Evolutionary conservation across 2,329 filamentous ascomycete species (phyloP).

Genomic region (Coleophoma crateriformis): DNA sequence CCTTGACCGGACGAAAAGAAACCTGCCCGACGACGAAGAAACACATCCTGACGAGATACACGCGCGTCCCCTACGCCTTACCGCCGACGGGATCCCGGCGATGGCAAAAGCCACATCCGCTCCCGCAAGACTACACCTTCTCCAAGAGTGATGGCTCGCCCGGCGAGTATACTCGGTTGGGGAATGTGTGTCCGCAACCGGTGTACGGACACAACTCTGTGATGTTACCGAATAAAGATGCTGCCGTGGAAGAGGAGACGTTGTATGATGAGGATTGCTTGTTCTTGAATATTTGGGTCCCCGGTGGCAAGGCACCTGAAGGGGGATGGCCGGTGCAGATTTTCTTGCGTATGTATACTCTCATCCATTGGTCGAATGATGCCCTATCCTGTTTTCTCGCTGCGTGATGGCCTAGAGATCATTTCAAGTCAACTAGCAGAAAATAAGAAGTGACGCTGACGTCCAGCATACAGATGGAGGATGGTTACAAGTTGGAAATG

Average conservation of each 20-base stretch:
- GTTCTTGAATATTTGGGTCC: conserved; percentile 40
- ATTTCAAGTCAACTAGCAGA: background rate
- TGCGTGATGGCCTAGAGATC: background rate
- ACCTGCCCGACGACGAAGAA: background rate
- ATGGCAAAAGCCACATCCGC: conserved; percentile 18
- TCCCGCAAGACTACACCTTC: conserved; percentile 22
- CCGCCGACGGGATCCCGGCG: conserved; percentile 9
- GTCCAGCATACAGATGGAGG: conserved; percentile 32
- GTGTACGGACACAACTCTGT: conserved; percentile 1
- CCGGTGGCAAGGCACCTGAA: conserved; percentile 9
- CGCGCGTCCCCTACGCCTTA: conserved; percentile 9
- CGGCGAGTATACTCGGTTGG: conserved; percentile 31
- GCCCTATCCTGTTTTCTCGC: background rate
- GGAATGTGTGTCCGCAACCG: conserved; percentile 32
- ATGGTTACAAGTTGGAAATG: conserved; percentile 39
- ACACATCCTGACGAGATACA: background rate
- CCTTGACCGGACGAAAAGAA: background rate
- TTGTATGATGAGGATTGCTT: conserved; percentile 36
- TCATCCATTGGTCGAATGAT: background rate
- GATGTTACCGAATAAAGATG: conserved; percentile 7
- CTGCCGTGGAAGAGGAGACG: conserved; percentile 3
- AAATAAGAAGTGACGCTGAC: background rate
- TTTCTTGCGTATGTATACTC: background rate
- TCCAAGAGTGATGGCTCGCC: conserved; percentile 17
- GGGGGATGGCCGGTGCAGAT: conserved; percentile 2